These are phyloP conservation scores for Mycena pura DNA, from an alignment of 768 basidiomycete species.

Conservation along the genomic window DNA sequence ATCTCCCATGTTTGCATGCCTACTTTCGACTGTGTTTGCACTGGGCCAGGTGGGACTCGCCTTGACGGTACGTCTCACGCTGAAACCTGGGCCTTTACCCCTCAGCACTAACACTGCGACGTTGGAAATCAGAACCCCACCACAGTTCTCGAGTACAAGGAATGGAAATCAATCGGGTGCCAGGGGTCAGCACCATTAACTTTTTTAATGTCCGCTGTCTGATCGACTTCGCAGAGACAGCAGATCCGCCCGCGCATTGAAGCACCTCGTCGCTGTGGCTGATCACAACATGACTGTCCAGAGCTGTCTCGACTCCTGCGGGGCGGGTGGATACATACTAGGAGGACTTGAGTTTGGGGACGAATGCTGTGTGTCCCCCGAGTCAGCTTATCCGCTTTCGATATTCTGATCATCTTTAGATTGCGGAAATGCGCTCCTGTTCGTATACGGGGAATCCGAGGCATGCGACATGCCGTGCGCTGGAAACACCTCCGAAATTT, in stretches of 20 bases:
- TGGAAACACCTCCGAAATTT: constrained; percentile 24
- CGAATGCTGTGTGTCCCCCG: constrained; percentile 31
- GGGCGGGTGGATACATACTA: constrained; percentile 19
- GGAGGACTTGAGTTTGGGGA: constrained; percentile 29
- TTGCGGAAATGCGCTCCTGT: constrained; percentile 31
- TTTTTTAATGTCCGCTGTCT: background rate
- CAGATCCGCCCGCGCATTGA: constrained; percentile 13
- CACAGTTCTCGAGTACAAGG: background rate
- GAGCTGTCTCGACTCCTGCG: constrained; percentile 28
- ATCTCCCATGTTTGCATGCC: background rate
- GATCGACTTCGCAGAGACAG: constrained; percentile 17
- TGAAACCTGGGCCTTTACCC: background rate
- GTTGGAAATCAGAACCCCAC: background rate
- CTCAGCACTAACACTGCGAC: background rate
- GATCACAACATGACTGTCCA: constrained; percentile 23
- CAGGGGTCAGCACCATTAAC: background rate
- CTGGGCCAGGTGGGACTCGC: background rate
- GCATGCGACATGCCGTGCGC: constrained; percentile 21
- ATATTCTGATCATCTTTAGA: constrained; percentile 7
- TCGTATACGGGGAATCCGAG: constrained; percentile 15
- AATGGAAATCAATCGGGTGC: background rate
- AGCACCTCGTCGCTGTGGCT: constrained; percentile 19
- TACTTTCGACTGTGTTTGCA: background rate
- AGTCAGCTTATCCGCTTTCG: background rate
- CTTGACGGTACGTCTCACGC: background rate